Conservation (phyloP, 2,329 filamentous ascomycete species). For the Drechslerella stenobrocha region DNA sequence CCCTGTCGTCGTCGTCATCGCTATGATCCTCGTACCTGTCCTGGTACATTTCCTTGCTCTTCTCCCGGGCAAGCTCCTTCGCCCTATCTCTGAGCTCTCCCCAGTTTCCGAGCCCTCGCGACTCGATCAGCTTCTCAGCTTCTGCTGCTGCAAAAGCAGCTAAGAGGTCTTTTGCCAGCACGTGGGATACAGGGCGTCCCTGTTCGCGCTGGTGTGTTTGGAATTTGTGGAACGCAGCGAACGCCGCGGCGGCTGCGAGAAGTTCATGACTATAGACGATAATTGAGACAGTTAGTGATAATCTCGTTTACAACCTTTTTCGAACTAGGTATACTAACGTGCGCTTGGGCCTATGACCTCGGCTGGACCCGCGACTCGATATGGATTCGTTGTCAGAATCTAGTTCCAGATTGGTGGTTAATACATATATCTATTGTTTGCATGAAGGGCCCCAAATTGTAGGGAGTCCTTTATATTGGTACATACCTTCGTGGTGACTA, state of each 20-base stretch:
- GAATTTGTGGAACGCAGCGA: conserved; percentile 74
- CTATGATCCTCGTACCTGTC: conserved; percentile 16
- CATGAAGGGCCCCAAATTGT: no score
- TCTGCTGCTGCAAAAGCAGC: conserved; percentile 74
- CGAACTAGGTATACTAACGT: conserved; percentile 1
- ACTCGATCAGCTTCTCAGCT: conserved; percentile 74
- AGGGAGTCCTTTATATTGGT: not conserved
- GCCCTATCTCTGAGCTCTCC: conserved; percentile 25
- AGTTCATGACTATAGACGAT: conserved; percentile 68
- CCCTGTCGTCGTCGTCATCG: conserved; percentile 2
- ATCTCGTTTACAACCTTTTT: not conserved
- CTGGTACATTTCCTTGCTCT: conserved; percentile 30
- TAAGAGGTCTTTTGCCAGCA: conserved; percentile 75
- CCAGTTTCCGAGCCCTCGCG: conserved; percentile 62
- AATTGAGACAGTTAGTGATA: not conserved
- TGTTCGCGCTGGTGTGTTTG: conserved; percentile 73
- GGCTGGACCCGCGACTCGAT: not conserved
- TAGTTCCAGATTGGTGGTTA: not conserved
- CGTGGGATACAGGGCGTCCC: conserved; percentile 72
- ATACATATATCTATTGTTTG: not conserved
- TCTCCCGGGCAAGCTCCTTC: conserved; percentile 24
- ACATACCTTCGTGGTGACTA: not conserved
- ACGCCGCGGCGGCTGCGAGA: conserved; percentile 76
- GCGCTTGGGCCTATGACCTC: not conserved
- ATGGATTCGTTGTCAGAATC: not conserved